Percentiles rank a stretch among this genome's conserved stretches.
These are phyloP conservation scores for Mucor racemosus DNA, from an alignment of 371 early-diverging fungal species.

Conservation along the genomic window DNA sequence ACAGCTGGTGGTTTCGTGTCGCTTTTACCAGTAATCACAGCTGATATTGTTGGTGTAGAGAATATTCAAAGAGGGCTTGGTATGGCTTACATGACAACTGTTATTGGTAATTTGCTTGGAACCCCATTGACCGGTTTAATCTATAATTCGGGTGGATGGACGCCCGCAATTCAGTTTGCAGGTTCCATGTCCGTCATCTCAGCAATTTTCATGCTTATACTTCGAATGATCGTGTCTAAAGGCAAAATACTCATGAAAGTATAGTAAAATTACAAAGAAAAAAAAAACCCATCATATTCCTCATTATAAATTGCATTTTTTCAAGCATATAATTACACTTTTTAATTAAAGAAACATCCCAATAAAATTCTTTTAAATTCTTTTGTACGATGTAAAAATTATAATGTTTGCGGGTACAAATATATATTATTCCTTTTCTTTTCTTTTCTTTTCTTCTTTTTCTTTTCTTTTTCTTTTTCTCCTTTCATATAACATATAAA, in stretches of 20 bases:
- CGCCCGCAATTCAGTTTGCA: conserved; percentile 59
- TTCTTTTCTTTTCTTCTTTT: conserved; percentile 1
- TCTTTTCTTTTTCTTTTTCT: conserved; percentile 8
- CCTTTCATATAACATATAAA: background rate
- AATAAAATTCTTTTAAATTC: background rate
- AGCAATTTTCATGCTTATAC: conserved; percentile 27
- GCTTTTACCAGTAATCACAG: conserved; percentile 51
- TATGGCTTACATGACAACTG: conserved; percentile 43
- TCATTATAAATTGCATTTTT: background rate
- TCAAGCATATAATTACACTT: background rate
- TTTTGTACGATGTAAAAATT: background rate
- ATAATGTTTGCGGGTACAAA: background rate
- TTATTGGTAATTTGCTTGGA: conserved; percentile 52
- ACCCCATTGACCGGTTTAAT: conserved; percentile 53
- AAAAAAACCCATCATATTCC: background rate
- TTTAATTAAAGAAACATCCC: background rate
- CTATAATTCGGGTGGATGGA: conserved; percentile 41
- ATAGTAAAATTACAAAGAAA: background rate
- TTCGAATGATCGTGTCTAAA: conserved; percentile 22
- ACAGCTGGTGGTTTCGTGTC: conserved; percentile 60
- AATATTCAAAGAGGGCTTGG: conserved; percentile 40
- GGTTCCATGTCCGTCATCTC: conserved; percentile 43
- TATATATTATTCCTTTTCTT: background rate
- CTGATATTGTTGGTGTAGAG: conserved; percentile 55
- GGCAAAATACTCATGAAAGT: conserved; percentile 29